phyloP scores from a whole-genome alignment of 2,329 filamentous ascomycete species.

The Colletotrichum eremochloae region DNA sequence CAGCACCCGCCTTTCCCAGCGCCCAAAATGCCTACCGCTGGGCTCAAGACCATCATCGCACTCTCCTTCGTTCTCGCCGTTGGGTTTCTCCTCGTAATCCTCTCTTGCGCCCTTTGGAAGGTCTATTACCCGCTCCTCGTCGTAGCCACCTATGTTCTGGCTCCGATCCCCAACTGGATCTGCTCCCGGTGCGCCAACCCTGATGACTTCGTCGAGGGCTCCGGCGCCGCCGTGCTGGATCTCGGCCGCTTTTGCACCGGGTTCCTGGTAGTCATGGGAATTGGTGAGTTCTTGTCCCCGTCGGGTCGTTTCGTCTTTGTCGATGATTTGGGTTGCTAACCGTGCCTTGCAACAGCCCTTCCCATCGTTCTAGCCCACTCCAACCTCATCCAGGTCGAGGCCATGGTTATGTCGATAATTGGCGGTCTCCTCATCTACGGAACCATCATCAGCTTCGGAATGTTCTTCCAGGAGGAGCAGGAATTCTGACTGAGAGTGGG shows the following conservation, averaged over 20 bases:
- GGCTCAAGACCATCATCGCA: constrained; percentile 98
- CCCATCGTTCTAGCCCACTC: constrained; percentile 91
- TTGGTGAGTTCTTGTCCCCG: constrained; percentile 75
- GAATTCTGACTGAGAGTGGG: constrained; percentile 76
- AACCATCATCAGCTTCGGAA: constrained; percentile 96
- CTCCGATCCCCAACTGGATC: constrained; percentile 96
- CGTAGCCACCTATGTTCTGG: constrained; percentile 93
- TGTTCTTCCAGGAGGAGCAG: constrained; percentile 98
- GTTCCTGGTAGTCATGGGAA: constrained; percentile 96
- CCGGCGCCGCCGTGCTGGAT: constrained; percentile 87
- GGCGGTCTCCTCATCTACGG: constrained; percentile 96
- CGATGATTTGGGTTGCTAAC: constrained; percentile 26
- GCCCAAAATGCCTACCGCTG: constrained; percentile 77
- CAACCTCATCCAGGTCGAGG: constrained; percentile 82
- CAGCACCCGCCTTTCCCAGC: constrained; percentile 17
- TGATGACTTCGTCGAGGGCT: constrained; percentile 93
- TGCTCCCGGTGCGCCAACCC: constrained; percentile 89
- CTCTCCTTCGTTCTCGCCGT: constrained; percentile 99
- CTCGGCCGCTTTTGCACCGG: constrained; percentile 95
- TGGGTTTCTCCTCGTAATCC: constrained; percentile 98
- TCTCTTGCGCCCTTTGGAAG: constrained; percentile 94
- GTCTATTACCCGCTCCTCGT: constrained; percentile 96
- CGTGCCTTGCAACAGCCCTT: constrained; percentile 70
- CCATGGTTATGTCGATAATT: constrained; percentile 95
- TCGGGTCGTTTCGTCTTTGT: background rate